phyloP scores from a whole-genome alignment of 169 alveolate species.

The Eimeria sp. region DNA sequence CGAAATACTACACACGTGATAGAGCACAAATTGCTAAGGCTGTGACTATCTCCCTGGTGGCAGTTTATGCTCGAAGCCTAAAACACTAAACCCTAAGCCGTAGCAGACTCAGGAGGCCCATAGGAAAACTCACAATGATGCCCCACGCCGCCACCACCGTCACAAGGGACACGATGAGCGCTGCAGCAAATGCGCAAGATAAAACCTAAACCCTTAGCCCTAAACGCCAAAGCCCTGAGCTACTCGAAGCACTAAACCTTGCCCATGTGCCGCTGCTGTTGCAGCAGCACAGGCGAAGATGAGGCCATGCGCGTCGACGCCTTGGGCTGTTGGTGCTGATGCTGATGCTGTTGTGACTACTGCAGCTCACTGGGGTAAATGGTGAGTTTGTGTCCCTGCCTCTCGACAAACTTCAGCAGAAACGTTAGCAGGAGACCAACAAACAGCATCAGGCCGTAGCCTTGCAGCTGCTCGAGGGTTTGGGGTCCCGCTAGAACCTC shows the following conservation, averaged over 20 bases:
- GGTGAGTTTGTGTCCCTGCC: background rate
- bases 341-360: background rate
- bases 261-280: background rate
- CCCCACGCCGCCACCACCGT: slow-evolving; percentile 65
- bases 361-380: background rate
- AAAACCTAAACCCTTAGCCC: background rate
- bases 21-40: too few species aligned
- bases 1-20: too few species aligned
- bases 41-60: too few species aligned
- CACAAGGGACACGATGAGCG: slow-evolving; percentile 17
- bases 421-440: background rate
- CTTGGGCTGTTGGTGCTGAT: background rate
- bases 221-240: background rate
- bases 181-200: slow-evolving; percentile 7
- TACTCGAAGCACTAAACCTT: background rate
- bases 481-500: slow-evolving; percentile 4
- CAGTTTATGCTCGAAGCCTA: background rate
- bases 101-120: background rate
- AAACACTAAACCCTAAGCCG: background rate
- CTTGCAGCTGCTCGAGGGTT: background rate
- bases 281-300: background rate
- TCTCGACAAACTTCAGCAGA: background rate
- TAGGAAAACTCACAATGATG: slow-evolving; percentile 17
- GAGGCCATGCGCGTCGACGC: background rate
- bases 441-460: background rate